Conservation (phyloP, 1,284 basidiomycete species). For the Leccinum ambiguum region DNA sequence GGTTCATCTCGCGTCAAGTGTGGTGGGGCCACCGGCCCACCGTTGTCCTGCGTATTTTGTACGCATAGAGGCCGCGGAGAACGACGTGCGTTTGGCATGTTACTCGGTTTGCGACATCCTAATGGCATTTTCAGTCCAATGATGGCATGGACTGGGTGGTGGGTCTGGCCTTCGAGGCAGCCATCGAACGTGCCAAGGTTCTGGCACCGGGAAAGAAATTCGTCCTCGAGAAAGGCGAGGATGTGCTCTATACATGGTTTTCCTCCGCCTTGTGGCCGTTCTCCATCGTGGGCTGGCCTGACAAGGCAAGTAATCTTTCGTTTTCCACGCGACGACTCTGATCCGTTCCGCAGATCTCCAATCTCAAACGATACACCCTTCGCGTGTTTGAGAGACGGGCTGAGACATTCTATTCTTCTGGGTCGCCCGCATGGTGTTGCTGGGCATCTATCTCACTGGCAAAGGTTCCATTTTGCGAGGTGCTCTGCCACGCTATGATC, state of each 20-base stretch:
- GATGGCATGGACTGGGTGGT: conserved; percentile 91
- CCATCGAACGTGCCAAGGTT: conserved; percentile 59
- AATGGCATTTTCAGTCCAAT: conserved; percentile 43
- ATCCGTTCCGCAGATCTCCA: conserved; percentile 51
- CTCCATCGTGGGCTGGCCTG: conserved; percentile 97
- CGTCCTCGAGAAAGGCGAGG: conserved; percentile 88
- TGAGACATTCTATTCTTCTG: conserved; percentile 47
- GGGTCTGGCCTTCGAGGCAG: conserved; percentile 81
- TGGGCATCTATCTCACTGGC: no score
- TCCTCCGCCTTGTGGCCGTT: conserved; percentile 98
- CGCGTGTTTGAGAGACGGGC: conserved; percentile 91
- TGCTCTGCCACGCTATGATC: no score
- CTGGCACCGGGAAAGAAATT: no score
- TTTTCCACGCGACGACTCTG: not conserved
- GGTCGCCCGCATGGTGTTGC: no score
- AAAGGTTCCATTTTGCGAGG: no score
- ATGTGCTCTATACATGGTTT: conserved; percentile 99
- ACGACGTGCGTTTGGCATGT: conserved; percentile 56
- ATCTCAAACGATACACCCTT: conserved; percentile 82
- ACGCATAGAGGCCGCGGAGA: conserved; percentile 76
- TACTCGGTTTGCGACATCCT: conserved; percentile 4
- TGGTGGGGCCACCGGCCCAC: conserved; percentile 99
- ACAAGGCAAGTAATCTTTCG: conserved; percentile 56
- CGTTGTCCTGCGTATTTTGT: conserved; percentile 95
- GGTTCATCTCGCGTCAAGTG: conserved; percentile 98